Evolutionary conservation across 2,329 filamentous ascomycete genomes (phyloP).

Genomic region (Sarocladium oryzae): DNA sequence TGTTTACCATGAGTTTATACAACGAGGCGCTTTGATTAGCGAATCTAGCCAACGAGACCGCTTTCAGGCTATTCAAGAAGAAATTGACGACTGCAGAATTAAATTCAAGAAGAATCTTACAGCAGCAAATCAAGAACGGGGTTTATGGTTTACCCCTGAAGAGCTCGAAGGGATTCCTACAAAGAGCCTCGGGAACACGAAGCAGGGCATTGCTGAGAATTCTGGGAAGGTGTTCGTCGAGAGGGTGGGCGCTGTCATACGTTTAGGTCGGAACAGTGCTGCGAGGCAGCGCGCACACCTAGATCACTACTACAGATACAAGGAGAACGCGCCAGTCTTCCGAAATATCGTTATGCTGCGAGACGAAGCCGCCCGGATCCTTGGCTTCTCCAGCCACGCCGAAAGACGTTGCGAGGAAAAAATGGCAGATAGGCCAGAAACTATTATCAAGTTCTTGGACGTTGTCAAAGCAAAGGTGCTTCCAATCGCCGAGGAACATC

Average conservation of each 20-base stretch:
- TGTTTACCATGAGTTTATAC: neutral
- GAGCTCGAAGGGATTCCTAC: neutral
- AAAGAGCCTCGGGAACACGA: neutral
- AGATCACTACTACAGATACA: neutral
- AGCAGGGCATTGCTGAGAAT: neutral
- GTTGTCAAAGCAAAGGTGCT: neutral
- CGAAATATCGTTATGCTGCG: neutral
- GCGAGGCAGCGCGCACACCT: neutral
- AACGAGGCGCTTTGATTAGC: neutral
- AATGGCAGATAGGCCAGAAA: neutral
- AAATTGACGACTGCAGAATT: neutral
- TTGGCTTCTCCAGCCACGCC: neutral
- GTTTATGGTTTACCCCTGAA: neutral
- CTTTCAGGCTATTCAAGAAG: neutral
- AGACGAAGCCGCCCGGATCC: neutral
- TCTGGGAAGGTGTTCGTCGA: neutral
- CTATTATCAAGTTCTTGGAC: neutral
- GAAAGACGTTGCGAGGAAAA: neutral
- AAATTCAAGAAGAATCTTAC: neutral
- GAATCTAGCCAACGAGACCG: neutral
- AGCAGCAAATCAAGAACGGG: neutral
- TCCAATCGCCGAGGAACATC: neutral
- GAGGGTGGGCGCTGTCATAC: neutral
- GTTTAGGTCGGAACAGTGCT: neutral
- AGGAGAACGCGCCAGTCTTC: neutral